Conservation (phyloP, 2,329 filamentous ascomycete species). For the Neoarthrinium moseri region DNA sequence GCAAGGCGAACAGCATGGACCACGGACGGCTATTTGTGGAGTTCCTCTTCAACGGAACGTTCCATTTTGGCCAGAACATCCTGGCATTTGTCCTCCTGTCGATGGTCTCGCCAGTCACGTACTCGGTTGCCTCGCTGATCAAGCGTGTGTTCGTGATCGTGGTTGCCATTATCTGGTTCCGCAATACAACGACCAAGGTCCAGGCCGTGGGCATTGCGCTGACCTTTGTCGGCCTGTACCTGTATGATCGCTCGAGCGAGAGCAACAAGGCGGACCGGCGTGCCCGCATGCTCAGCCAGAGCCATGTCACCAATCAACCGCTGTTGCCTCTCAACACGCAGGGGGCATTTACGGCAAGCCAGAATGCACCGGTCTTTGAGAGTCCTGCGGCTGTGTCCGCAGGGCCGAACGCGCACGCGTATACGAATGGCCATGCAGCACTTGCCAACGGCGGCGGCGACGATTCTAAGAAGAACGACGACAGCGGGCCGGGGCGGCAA, state of each 20-base stretch:
- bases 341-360: slow-evolving; percentile 28
- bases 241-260: slow-evolving; percentile 91
- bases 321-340: slow-evolving; percentile 65
- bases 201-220: slow-evolving; percentile 84
- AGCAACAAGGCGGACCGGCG: slow-evolving; percentile 84
- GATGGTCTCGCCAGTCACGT: slow-evolving; percentile 93
- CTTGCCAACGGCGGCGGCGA: slow-evolving; percentile 31
- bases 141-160: slow-evolving; percentile 97
- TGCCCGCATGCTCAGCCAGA: slow-evolving; percentile 64
- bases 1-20: slow-evolving; percentile 66
- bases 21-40: slow-evolving; percentile 76
- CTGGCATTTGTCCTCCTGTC: slow-evolving; percentile 90
- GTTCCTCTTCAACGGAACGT: slow-evolving; percentile 94
- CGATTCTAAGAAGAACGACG: slow-evolving; percentile 59
- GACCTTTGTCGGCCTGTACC: slow-evolving; percentile 88
- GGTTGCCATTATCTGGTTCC: slow-evolving; percentile 94
- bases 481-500: slow-evolving; percentile 36
- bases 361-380: slow-evolving; percentile 34
- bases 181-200: slow-evolving; percentile 77
- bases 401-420: slow-evolving; percentile 34
- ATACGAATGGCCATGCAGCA: slow-evolving; percentile 45
- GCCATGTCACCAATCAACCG: slow-evolving; percentile 41
- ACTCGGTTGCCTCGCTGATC: slow-evolving; percentile 92
- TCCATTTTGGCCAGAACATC: slow-evolving; percentile 96
- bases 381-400: slow-evolving; percentile 31